Evolutionary conservation across 2,329 filamentous ascomycete genomes (phyloP).

Genomic region (Sporothrix brunneoviolacea): DNA sequence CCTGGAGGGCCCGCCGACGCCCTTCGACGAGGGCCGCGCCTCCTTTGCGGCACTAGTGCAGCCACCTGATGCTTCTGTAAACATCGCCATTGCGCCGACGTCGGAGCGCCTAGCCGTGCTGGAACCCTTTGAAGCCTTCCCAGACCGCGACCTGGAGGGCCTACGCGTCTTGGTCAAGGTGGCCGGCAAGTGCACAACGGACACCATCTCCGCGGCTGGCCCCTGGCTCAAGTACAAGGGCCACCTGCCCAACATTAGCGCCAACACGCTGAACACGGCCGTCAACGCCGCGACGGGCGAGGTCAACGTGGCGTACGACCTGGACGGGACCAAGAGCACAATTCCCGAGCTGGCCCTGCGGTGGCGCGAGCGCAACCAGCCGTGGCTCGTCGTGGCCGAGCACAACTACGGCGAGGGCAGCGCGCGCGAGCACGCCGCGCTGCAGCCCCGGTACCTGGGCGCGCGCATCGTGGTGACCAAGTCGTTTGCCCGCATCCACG

Average conservation of each 20-base stretch:
- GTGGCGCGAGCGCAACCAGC: slow-evolving; percentile 69
- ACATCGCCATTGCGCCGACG: slow-evolving; percentile 75
- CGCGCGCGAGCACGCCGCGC: slow-evolving; percentile 80
- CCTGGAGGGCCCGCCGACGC: slow-evolving; percentile 50
- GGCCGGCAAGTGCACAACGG: slow-evolving; percentile 95
- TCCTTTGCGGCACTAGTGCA: slow-evolving; percentile 67
- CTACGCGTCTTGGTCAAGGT: slow-evolving; percentile 92
- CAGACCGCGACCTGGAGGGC: slow-evolving; percentile 62
- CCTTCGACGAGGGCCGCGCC: slow-evolving; percentile 73
- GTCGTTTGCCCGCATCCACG: slow-evolving; percentile 83
- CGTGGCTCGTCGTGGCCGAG: slow-evolving; percentile 94
- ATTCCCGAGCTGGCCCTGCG: slow-evolving; percentile 82
- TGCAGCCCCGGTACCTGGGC: slow-evolving; percentile 78
- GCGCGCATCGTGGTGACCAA: slow-evolving; percentile 75
- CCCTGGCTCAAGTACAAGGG: slow-evolving; percentile 99
- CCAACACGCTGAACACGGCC: slow-evolving; percentile 94
- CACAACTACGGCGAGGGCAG: slow-evolving; percentile 91
- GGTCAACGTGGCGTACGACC: slow-evolving; percentile 86
- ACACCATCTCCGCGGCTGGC: slow-evolving; percentile 94
- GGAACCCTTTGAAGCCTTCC: slow-evolving; percentile 85
- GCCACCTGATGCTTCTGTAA: slow-evolving; percentile 60
- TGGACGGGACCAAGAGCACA: slow-evolving; percentile 64
- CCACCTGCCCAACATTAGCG: slow-evolving; percentile 93
- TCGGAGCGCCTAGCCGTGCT: slow-evolving; percentile 86
- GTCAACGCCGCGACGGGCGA: slow-evolving; percentile 87